Base-by-base conservation (phyloP, 768 basidiomycete species). In the Kwoniella botswanensis region DNA sequence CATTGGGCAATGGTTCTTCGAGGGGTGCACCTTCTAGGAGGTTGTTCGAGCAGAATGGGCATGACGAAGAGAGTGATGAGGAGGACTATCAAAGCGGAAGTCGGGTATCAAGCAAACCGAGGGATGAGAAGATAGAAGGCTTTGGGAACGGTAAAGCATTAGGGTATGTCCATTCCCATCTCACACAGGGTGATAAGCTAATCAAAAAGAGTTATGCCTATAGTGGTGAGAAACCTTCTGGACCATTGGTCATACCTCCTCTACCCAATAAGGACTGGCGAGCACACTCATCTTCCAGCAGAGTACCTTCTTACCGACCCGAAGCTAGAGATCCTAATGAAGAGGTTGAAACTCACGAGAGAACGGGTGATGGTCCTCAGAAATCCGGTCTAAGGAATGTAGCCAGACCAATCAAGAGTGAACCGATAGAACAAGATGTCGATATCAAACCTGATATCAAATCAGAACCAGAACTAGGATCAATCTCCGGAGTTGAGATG, bases 251-350 rank as follows among this genome's bases (percentile, higher is more conserved):
- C 46, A 98, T 99, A 56, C 90, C 95, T 17, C 86, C 93, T 0
- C 86, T 93, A 56, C 86, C 93, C 76, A 96, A 98, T 78, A 88
- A 89, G 29, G 95, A 99, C 80, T 99, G 96, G 96, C 86, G 93
- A 53, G 71, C 80, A 54, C 73, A 76, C 2, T 76, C 78, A n/a
- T 59, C 68, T 22, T 92, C 92, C 17, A 87, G 91, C 53, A 90
- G 88, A 80, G 86, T 91, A 71, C 77, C 88, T 17, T 74, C 76
- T 21, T 83, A 78, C 68, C 68, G 78, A 43, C 82, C 82, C 26
- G 79, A 83, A 29, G 69, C 69, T 4, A 42, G 65, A 11, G 63
- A 67, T 21, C 67, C 63, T 1, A 66, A 63, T 59, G 75, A 78
- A 26, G 13, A 53, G 1, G 65, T 63, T 9, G 71, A 72, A 22